Base-by-base conservation (phyloP, 2,329 filamentous ascomycete species). In the Colletotrichum spaethianum region DNA sequence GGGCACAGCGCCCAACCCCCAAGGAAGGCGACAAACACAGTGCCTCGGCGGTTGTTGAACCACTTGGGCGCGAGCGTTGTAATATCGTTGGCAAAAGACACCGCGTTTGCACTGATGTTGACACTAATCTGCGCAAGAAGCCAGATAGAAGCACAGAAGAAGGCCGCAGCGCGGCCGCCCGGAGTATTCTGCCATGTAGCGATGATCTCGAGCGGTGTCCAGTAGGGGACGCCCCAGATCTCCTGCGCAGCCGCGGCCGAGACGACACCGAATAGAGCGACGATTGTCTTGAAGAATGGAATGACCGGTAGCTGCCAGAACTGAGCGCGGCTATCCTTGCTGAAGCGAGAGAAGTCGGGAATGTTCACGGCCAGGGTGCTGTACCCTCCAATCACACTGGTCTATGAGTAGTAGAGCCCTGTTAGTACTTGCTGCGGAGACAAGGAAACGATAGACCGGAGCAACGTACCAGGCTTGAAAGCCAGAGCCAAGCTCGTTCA, bases 321-420 rank as follows among this genome's bases (percentile, higher is more conserved):
- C 72, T 86, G 85, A 60, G 85, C 83, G 46, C 80, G 80, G 48
- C 83, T 79, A 59, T 83, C 82, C 75, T 83, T 85, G 56, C 75
- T 77, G 70, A 78, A 80, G 14, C 79, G 76, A 5, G 78, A 78
- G 70, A 82, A 80, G 66, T 82, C 81, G 28, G 85, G 82, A 78
- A 87, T 87, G 76, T 88, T 88, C 67, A 87, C 83, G 1, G 85
- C 85, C 70, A 86, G 80, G 31, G 83, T 85, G 16, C 80, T 83
- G 77, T 86, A 88, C 12, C 86, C 82, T 23, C 86, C 86, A 28
- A 86, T 86, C 40, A 87, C 85, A 18, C 82, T 83, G 50, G 85
- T 86, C 61, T 64, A 23, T 12, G 31, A 11, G 38, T 14, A 36
- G 31, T 52, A n/a, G n/a, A n/a, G n/a, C n/a, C n/a, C 44, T n/a